Base-by-base conservation (phyloP, 2,329 filamentous ascomycete species). In the Beauveria medogensis region DNA sequence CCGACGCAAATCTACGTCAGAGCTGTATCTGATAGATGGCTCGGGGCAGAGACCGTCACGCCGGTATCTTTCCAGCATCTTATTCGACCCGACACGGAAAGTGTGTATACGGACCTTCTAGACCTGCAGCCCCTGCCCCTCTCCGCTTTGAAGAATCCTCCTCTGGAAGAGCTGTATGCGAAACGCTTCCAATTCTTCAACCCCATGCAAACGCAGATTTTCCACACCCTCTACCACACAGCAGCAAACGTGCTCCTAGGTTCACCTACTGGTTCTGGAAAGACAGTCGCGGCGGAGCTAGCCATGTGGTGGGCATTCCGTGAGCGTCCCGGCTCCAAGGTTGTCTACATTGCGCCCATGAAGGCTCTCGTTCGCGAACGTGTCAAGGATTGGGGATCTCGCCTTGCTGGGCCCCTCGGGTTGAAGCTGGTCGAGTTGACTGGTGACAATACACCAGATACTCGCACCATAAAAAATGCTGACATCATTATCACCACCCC, bases 271-370 rank as follows among this genome's bases (percentile, higher is more conserved):
- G 94, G 94, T 62, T 96, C 92, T 80, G 94, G 94, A 62, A 99
- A 99, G 79, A 99, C 95, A 0, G 90, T 99, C 46, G 94, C 95
- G 20, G 92, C 90, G 54, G 94, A 99, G 71, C 77, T 99, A 63
- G 92, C 95, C 28, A 97, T 99, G 93, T 99, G 95, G 95, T 97
- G 92, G 92, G 93, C 94, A 3, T 97, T 99, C 76, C 86, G 92
- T 16, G 92, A 97, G 71, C 88, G 89, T 55, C 94, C 94, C 1
- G 92, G 92, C 3, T 96, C 92, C 3, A 99, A 99, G 76, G 92
- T 99, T 2, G 94, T 99, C 14, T 99, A 99, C 72, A 97, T 99
- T 70, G 94, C 94, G 2, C 95, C 95, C 0, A 99, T 99, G 95
- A 99, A 99, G 75, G 95, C 95, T 0, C 85, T 99, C 37, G 94